A percentile compares a stretch with the other conserved stretches of the same genome.
Evolutionary conservation across 306 rosid genomes (phyloP).

Genomic region (Inga oerstediana): DNA sequence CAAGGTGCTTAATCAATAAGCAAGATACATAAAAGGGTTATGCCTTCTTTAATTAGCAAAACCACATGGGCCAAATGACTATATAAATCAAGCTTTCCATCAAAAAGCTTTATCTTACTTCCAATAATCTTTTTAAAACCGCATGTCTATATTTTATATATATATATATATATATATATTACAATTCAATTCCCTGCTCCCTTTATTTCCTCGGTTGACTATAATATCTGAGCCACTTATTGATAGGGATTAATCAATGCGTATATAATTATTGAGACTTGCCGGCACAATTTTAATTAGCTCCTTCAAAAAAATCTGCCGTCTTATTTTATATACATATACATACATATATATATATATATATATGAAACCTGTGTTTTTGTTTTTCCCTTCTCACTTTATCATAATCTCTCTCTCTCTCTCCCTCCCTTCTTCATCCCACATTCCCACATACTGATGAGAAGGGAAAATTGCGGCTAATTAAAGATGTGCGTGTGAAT

Average conservation of each 20-base stretch:
- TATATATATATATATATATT: not conserved
- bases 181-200: not conserved
- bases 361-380: not conserved
- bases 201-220: not conserved
- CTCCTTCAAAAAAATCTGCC: not conserved
- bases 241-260: not conserved
- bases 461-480: not conserved
- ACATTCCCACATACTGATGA: not conserved
- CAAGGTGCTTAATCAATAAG: not conserved
- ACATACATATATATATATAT: too few species aligned
- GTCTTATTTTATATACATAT: not conserved
- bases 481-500: not conserved
- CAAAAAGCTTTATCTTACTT: not conserved
- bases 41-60: not conserved
- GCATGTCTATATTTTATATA: not conserved
- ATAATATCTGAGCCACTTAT: not conserved
- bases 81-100: not conserved
- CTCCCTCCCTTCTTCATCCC: not conserved
- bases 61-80: not conserved
- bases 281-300: not conserved
- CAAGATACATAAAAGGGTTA: not conserved
- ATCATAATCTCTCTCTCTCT: not conserved
- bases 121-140: not conserved
- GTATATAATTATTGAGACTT: not conserved
- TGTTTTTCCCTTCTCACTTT: not conserved